Evolutionary conservation across 352 stramenopile genomes (phyloP).

Genomic region (Thalassiosira livingstoniorum): DNA sequence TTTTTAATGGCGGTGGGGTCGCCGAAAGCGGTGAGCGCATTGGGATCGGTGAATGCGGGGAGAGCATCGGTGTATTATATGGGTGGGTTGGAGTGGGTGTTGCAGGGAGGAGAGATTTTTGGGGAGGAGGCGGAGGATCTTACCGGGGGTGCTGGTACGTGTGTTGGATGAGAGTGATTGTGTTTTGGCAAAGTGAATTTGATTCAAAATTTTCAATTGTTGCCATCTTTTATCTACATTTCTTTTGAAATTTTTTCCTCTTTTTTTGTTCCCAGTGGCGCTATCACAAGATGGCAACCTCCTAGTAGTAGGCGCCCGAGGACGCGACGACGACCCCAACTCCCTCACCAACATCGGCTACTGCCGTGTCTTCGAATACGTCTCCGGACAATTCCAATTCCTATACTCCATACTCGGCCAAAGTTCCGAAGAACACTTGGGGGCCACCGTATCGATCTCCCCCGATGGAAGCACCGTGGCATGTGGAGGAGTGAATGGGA

Average conservation of each 20-base stretch:
- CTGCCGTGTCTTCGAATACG: slow-evolving; percentile 43
- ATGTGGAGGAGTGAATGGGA: slow-evolving; percentile 43
- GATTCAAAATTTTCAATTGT: too few species aligned
- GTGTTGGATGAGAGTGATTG: slow-evolving; percentile 37
- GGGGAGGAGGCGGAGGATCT: slow-evolving; percentile 31
- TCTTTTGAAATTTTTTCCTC: too few species aligned
- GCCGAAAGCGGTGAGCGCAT: slow-evolving; percentile 29
- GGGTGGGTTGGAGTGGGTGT: slow-evolving; percentile 30
- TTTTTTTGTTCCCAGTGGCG: too few species aligned
- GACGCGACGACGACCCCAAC: slow-evolving; percentile 25
- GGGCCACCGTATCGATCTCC: slow-evolving; percentile 44
- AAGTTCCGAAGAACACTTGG: slow-evolving; percentile 40
- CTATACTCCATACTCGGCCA: slow-evolving; percentile 34
- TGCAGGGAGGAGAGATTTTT: slow-evolving; percentile 36
- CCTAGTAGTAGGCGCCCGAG: slow-evolving; percentile 45
- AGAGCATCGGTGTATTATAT: slow-evolving; percentile 37
- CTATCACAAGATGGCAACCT: slow-evolving; percentile 54
- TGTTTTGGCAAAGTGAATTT: too few species aligned
- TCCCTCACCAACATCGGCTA: slow-evolving; percentile 16
- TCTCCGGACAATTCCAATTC: slow-evolving; percentile 27
- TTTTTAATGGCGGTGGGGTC: slow-evolving; percentile 42
- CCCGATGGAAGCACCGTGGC: slow-evolving; percentile 42
- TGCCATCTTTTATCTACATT: too few species aligned
- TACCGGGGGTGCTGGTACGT: too few species aligned
- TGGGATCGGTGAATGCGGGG: slow-evolving; percentile 25